Evolutionary conservation across 1,284 basidiomycete genomes (phyloP), one percentile per base, ranked within the genome.

Genomic region (Cryptococcus sp.): DNA sequence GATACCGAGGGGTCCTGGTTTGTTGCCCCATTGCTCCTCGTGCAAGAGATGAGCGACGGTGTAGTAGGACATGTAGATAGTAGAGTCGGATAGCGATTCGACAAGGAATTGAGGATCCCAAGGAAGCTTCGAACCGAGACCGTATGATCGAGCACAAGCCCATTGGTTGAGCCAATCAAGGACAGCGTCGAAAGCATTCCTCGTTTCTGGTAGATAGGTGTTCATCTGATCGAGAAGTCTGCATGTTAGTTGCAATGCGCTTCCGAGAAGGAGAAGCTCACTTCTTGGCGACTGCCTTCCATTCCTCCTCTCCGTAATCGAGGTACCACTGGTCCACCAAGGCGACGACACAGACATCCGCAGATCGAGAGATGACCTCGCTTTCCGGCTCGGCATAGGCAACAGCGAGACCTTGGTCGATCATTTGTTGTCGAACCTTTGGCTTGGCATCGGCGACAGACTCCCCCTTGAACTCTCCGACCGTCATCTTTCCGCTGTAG

Each of bases 321-420:
- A 98, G 77, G 75, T 98, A 98, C 93, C 94, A 99, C 74, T 99
- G 95, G 71, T 99, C 95, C 81, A 92, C 94, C 56, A 98, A 78
- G 5, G 94, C 93, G 51, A 98, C 93, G 31, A 97, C 87, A 76
- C 94, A 98, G 74, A 97, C 94, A 67, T 98, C 94, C 21, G 80
- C 83, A 72, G 86, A 90, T 45, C 94, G 80, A 50, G 86, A 90
- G 66, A 93, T 83, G 66, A 97, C 86, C 66, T 88, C 74, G 49
- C 87, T 89, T 74, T 97, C 94, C 1, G 95, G 95, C 75, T 98
- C 95, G 18, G 92, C 91, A 69, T 98, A 98, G 45, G 89, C 79
- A 63, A 94, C 84, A 7, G 88, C 95, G 43, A 88, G 69, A 2
- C 83, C 84, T 10, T 76, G 77, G 51, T 81, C 79, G 68, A 97